These are phyloP conservation scores for Nemania abortiva DNA, from an alignment of 2,329 filamentous ascomycete genomes.

Conservation along the genomic window DNA sequence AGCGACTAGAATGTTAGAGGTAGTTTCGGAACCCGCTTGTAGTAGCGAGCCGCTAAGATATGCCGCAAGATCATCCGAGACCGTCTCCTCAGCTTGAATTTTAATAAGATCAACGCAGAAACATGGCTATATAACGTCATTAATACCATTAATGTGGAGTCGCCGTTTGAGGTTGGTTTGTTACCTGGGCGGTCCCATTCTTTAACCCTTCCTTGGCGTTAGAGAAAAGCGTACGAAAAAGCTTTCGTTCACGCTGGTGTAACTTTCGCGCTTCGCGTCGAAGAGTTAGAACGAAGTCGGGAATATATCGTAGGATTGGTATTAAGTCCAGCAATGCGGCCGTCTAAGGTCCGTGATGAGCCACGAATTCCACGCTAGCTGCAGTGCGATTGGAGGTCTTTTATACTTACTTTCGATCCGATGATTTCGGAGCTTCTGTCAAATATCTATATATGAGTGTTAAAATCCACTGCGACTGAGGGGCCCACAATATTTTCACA, in stretches of 20 bases:
- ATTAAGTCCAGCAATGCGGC: background rate
- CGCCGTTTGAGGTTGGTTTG: background rate
- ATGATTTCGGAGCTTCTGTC: background rate
- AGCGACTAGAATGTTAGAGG: constrained; percentile 50
- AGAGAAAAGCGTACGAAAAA: background rate
- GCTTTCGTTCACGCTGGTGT: background rate
- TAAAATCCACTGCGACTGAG: background rate
- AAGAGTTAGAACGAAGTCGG: background rate
- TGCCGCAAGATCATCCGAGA: constrained; percentile 40
- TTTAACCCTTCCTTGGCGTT: background rate
- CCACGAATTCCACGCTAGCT: no score
- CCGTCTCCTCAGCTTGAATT: background rate
- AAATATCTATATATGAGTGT: background rate
- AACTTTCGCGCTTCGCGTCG: background rate
- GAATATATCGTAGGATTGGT: background rate
- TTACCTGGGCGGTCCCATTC: background rate
- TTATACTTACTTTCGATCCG: background rate
- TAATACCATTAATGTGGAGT: background rate
- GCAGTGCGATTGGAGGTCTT: background rate
- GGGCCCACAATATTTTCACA: background rate
- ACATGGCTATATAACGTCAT: constrained; percentile 1
- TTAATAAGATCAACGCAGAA: background rate
- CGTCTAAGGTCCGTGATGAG: background rate
- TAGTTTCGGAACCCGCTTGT: constrained; percentile 56
- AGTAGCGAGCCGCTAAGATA: constrained; percentile 46